A percentile compares a stretch with the other conserved stretches of the same genome.
Conservation (phyloP, 345 rosid genomes). For the Hypericum perforatum region DNA sequence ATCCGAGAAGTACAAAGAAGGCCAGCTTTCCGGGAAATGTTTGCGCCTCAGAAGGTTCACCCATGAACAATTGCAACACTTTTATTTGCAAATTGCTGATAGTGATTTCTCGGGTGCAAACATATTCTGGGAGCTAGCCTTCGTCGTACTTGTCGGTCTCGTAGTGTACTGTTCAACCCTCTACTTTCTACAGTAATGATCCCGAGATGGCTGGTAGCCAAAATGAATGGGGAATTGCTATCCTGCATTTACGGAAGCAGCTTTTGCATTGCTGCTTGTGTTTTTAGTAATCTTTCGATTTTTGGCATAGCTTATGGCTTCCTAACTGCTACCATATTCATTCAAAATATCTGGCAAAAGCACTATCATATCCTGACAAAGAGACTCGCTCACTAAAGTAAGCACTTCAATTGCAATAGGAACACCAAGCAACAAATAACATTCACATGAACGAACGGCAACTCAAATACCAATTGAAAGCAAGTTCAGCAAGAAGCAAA, state of each 20-base stretch:
- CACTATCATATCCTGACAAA: slow-evolving; percentile 91
- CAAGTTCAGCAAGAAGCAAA: background rate
- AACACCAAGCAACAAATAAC: no score
- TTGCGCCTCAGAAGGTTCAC: no score
- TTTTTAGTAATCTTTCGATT: slow-evolving; percentile 79
- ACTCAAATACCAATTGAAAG: no score
- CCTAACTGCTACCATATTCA: slow-evolving; percentile 79
- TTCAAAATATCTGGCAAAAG: slow-evolving; percentile 93
- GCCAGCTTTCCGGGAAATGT: no score
- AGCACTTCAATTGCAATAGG: no score
- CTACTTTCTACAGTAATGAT: slow-evolving; percentile 57
- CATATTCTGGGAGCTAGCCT: no score
- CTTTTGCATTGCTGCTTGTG: slow-evolving; percentile 70
- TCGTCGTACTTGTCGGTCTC: no score
- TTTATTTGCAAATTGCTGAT: no score
- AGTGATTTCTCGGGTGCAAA: no score
- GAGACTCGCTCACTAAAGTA: no score
- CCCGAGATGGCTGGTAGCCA: slow-evolving; percentile 93
- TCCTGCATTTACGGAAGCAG: slow-evolving; percentile 94
- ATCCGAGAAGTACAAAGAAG: slow-evolving; percentile 88
- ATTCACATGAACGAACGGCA: no score
- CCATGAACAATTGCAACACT: no score
- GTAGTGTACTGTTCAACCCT: slow-evolving; percentile 80
- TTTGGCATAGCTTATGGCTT: slow-evolving; percentile 93
- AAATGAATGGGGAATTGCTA: slow-evolving; percentile 96